Evolutionary conservation across 2,329 filamentous ascomycete genomes (phyloP).

Genomic region (Cryphonectria parasitica): DNA sequence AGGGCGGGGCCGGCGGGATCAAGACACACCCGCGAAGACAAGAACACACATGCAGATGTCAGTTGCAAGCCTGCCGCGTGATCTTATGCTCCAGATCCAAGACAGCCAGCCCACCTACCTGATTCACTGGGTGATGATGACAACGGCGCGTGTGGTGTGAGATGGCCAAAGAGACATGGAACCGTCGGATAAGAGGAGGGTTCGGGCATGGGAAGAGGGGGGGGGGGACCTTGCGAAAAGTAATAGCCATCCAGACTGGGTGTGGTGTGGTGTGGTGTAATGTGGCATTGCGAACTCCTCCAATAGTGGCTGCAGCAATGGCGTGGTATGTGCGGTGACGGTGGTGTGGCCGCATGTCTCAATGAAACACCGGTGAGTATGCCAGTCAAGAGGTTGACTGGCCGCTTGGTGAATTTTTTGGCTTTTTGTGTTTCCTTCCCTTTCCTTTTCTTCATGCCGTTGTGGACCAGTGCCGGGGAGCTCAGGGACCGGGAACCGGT

Average conservation of each 20-base stretch:
- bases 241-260: not conserved
- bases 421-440: too few species aligned
- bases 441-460: not conserved
- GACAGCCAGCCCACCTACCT: not conserved
- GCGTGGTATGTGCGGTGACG: slow-evolving; percentile 2
- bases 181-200: not conserved
- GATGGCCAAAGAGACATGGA: not conserved
- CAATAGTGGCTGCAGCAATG: not conserved
- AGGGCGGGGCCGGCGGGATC: not conserved
- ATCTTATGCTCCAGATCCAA: not conserved
- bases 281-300: not conserved
- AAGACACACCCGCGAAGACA: not conserved
- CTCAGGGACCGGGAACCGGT: not conserved
- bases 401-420: too few species aligned
- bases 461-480: not conserved
- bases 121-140: not conserved
- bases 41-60: slow-evolving; percentile 1
- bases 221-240: not conserved
- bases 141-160: not conserved
- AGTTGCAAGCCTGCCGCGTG: not conserved
- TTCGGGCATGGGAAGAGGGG: not conserved
- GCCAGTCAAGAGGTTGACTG: not conserved
- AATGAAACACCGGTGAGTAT: slow-evolving; percentile 5
- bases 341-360: slow-evolving; percentile 7
- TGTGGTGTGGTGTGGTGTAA: not conserved